These are phyloP conservation scores for Coemansia sp. DNA, from an alignment of 192 early-diverging fungal genomes.

Conservation along the genomic window DNA sequence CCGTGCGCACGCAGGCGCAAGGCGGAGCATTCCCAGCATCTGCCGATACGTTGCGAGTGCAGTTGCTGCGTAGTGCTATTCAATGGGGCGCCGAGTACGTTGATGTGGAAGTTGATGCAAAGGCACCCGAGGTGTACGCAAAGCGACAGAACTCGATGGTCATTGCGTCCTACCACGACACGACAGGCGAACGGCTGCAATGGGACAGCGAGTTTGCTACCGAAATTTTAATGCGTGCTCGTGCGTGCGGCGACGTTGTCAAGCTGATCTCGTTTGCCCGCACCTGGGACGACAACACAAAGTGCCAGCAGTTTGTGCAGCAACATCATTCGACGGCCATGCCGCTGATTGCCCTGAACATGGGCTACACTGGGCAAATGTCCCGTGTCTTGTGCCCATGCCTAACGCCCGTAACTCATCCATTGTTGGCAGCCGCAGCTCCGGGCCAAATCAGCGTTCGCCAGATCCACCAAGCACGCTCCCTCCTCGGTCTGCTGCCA, in stretches of 20 bases:
- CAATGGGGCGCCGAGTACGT: constrained; percentile 93
- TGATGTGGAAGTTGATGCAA: constrained; percentile 74
- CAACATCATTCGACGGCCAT: constrained; percentile 32
- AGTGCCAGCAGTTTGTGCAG: constrained; percentile 69
- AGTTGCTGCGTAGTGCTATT: constrained; percentile 65
- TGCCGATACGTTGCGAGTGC: constrained; percentile 60
- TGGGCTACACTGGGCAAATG: constrained; percentile 87
- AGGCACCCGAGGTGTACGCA: background rate
- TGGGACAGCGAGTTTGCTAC: constrained; percentile 39
- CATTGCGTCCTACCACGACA: constrained; percentile 91
- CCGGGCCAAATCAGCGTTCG: constrained; percentile 87
- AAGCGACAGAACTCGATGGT: constrained; percentile 61
- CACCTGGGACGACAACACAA: constrained; percentile 78
- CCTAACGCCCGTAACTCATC: constrained; percentile 93
- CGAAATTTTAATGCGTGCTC: constrained; percentile 52
- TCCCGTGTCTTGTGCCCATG: constrained; percentile 87
- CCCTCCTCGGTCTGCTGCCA: constrained; percentile 66
- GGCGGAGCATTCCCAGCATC: constrained; percentile 79
- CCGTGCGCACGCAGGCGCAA: constrained; percentile 85
- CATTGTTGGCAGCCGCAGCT: constrained; percentile 78
- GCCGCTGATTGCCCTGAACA: constrained; percentile 92
- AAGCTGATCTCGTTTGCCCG: constrained; percentile 88
- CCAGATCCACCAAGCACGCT: constrained; percentile 75
- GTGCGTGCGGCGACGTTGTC: constrained; percentile 76
- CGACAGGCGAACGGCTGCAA: constrained; percentile 51